These are phyloP conservation scores for Lachancea quebecensis DNA, from an alignment of 805 yeast species.

Conservation along the genomic window DNA sequence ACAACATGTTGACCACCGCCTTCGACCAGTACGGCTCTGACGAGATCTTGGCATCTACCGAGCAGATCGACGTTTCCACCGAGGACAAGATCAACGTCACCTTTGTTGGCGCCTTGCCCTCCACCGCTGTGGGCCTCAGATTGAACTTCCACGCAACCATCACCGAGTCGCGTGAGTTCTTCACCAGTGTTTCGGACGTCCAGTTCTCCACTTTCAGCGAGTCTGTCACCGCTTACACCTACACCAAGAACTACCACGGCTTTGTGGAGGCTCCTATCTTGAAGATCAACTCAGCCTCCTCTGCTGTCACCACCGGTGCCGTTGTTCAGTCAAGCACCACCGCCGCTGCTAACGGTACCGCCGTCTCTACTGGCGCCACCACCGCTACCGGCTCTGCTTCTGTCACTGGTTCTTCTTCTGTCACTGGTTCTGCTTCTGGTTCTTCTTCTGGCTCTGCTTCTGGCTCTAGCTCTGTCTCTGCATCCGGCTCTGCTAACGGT, in stretches of 20 bases:
- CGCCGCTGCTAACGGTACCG: neutral
- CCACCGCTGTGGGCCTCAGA: neutral
- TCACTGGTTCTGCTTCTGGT: neutral
- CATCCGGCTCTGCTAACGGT: neutral
- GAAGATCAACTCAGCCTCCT: neutral
- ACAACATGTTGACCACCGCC: neutral
- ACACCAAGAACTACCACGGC: neutral
- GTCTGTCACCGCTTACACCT: neutral
- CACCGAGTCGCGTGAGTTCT: neutral
- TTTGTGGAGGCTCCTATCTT: neutral
- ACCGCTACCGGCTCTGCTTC: neutral
- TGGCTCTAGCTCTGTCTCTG: neutral
- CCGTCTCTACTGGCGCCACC: neutral
- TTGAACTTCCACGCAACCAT: neutral
- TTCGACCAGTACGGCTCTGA: neutral
- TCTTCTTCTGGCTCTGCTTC: neutral
- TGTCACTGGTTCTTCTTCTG: neutral
- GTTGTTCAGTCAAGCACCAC: neutral
- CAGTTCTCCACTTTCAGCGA: neutral
- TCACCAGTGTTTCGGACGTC: neutral
- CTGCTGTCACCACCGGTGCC: neutral
- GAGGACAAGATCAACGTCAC: constrained; percentile 1
- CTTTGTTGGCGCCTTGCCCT: neutral
- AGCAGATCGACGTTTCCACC: neutral
- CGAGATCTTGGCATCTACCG: neutral